phyloP scores from a whole-genome alignment of 495 filamentous ascomycete genomes.

The Tuber microsphaerosporum region DNA sequence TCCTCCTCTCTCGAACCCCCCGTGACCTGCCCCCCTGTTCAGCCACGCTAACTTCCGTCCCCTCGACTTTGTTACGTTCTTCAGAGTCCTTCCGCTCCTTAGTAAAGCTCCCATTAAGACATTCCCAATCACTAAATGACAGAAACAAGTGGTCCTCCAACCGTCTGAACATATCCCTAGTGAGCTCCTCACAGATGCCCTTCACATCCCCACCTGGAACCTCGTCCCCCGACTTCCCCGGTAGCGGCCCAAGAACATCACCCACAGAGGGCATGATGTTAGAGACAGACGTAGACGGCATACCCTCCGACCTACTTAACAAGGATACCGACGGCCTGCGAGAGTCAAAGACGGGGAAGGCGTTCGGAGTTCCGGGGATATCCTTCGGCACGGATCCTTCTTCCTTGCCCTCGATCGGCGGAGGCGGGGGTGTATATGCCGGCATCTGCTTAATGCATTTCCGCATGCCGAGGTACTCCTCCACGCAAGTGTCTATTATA shows the following conservation, averaged over 20 bases:
- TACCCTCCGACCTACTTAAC: background rate
- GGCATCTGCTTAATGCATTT: constrained; percentile 33
- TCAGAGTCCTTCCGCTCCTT: constrained; percentile 17
- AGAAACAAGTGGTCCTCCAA: constrained; percentile 68
- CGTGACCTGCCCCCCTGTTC: background rate
- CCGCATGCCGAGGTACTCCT: constrained; percentile 25
- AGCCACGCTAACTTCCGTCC: background rate
- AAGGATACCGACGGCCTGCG: background rate
- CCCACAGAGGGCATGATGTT: background rate
- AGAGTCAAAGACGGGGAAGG: constrained; percentile 2
- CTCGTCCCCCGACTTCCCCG: background rate
- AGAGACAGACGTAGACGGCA: background rate
- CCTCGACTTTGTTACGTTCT: background rate
- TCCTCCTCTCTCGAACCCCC: constrained; percentile 2
- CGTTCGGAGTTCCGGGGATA: background rate
- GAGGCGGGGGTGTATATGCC: constrained; percentile 28
- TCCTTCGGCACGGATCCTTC: background rate
- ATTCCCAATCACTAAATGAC: constrained; percentile 61
- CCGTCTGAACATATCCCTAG: constrained; percentile 54
- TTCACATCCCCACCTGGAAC: background rate
- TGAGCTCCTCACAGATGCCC: constrained; percentile 11
- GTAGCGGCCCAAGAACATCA: background rate
- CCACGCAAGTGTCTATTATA: constrained; percentile 26
- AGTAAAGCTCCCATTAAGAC: constrained; percentile 54
- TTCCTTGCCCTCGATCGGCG: constrained; percentile 10